Conservation (phyloP, 2,329 filamentous ascomycete species). For the Endothia cerciana region DNA sequence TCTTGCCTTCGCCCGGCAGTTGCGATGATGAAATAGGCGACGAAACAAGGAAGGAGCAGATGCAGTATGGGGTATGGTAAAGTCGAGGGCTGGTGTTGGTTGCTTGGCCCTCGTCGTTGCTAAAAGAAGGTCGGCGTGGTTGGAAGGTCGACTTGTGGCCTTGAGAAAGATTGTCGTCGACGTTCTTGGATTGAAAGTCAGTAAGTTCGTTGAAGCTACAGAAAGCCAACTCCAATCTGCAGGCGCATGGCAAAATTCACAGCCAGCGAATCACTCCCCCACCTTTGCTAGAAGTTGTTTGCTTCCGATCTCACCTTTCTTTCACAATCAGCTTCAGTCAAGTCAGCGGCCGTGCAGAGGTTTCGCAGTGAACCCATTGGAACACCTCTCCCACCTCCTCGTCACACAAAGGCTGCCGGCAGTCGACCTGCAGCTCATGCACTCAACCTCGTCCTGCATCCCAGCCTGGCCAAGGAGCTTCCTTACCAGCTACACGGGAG, state of each 20-base stretch:
- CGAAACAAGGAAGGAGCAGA: slow-evolving; percentile 14
- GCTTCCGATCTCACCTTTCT: slow-evolving; percentile 13
- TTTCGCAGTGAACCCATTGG: slow-evolving; percentile 28
- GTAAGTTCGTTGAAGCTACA: not conserved
- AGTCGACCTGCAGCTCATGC: slow-evolving; percentile 27
- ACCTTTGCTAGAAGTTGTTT: slow-evolving; percentile 20
- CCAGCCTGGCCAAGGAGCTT: slow-evolving; percentile 12
- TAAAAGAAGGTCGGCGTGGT: not conserved
- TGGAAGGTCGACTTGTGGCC: not conserved
- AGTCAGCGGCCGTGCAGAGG: slow-evolving; percentile 25
- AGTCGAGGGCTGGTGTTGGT: not conserved
- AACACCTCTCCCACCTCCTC: slow-evolving; percentile 9
- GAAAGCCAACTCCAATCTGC: not conserved
- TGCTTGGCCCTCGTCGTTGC: not conserved
- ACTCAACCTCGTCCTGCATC: slow-evolving; percentile 8
- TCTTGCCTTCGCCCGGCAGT: slow-evolving; percentile 13
- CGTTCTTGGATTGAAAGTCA: not conserved
- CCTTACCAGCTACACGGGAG: slow-evolving; percentile 19
- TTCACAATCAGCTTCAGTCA: slow-evolving; percentile 14
- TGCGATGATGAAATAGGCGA: not conserved
- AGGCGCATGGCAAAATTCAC: not conserved
- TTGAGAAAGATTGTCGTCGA: not conserved
- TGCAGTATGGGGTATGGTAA: not conserved
- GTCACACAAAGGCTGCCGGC: slow-evolving; percentile 28
- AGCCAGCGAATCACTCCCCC: not conserved